Evolutionary conservation across 305 asterid genomes (phyloP), one percentile per base, ranked within the genome.

Genomic region (Plantago lanceolata): DNA sequence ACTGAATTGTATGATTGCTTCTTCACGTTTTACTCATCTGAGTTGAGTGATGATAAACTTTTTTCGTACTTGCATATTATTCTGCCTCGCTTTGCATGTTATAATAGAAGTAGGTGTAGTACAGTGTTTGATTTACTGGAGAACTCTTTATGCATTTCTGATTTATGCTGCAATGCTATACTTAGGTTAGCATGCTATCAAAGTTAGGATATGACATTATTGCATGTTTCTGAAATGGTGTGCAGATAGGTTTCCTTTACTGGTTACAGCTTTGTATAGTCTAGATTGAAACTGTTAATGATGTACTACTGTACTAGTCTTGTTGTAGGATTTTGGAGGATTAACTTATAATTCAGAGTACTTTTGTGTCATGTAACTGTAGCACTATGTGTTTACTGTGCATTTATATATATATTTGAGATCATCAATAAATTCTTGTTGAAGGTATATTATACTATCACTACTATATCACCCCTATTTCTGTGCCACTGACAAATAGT

Each of bases 1-100:
- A 31, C 57, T 24, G 57, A 56, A 65, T 15, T 74, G 4, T 48
- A 48, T 61, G 65, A 40, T 63, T 64, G 44, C 71, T 61, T 11
- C 52, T 20, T 65, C 29, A 50, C 48, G 57, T 56, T 43, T 67
- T 17, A 9, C 51, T 61, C 14, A 11, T 63, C 53, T 31, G 20
- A 15, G 14, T 35, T 66, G 56, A 44, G 8, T 53, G 58, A 17
- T n/a, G 43, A 28, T 31, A 20, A 4, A 33, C 11, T 33, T 5
- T 0, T 33, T 33, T 5, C 9, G 6, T 33, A 0, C 11, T 33
- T 8, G 26, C 16, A 53, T 21, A 14, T 26, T 12, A 1, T 55
- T 21, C 35, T 54, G 59, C 59, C 6, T 24, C 35, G 40, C 40
- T 33, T 33, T 33, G 11, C 40, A 33, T 33, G 40, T 33, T 33